Percentiles rank a stretch among this genome's conserved stretches.
Evolutionary conservation across 2,329 filamentous ascomycete species (phyloP).

Genomic region (Calonectria fujianensis): DNA sequence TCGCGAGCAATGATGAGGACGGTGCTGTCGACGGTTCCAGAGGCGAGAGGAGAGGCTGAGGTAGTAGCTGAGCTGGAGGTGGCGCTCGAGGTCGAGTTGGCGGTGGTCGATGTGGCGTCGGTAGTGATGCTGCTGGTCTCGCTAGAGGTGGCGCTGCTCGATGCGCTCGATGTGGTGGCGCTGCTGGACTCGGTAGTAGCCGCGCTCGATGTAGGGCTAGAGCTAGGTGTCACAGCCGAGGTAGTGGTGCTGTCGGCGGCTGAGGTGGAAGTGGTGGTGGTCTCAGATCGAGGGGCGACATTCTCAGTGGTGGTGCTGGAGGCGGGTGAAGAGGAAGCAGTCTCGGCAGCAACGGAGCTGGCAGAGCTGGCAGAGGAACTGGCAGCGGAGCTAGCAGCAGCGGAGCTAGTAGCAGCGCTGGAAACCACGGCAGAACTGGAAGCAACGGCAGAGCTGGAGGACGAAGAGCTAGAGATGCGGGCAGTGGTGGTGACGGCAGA

Average conservation of each 20-base stretch:
- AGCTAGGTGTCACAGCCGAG: not conserved
- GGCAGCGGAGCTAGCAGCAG: not conserved
- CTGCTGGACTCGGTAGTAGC: not conserved
- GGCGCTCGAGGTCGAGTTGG: not conserved
- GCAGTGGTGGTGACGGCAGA: slow-evolving; percentile 3
- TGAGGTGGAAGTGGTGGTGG: not conserved
- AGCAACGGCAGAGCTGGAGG: not conserved
- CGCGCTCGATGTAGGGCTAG: not conserved
- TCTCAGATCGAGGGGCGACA: not conserved
- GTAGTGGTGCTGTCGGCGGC: no score
- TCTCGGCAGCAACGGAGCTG: not conserved
- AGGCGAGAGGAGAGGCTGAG: not conserved
- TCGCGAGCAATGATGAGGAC: slow-evolving; percentile 36
- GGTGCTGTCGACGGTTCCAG: slow-evolving; percentile 32
- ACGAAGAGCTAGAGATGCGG: not conserved
- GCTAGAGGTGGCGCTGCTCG: not conserved
- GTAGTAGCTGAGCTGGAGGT: not conserved
- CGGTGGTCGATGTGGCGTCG: not conserved
- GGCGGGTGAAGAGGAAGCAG: not conserved
- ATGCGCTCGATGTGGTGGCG: not conserved
- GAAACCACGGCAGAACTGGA: not conserved
- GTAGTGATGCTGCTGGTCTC: not conserved
- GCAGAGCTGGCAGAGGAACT: not conserved
- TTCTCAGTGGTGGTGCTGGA: not conserved
- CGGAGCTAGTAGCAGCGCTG: not conserved